Evolutionary conservation across 2,329 filamentous ascomycete species (phyloP).

Genomic region (Metarhizium guizhouense): DNA sequence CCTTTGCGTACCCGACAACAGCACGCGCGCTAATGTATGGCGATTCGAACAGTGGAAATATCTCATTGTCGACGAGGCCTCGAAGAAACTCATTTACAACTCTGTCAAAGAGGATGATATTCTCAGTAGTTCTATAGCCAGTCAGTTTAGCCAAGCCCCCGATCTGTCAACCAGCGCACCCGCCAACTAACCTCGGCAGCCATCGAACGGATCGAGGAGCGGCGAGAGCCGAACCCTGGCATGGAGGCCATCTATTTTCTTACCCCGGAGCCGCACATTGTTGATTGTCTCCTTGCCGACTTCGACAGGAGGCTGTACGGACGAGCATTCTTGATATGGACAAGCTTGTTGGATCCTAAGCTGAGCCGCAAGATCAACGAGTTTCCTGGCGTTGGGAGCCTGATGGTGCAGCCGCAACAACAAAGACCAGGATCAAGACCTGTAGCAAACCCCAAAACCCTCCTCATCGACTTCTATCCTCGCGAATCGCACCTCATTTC

Average conservation of each 20-base stretch:
- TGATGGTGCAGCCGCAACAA: constrained; percentile 36
- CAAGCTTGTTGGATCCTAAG: constrained; percentile 58
- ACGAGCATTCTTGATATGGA: constrained; percentile 79
- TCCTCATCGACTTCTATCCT: constrained; percentile 84
- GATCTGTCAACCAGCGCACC: constrained; percentile 4
- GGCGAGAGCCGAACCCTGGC: constrained; percentile 69
- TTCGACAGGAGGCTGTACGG: constrained; percentile 78
- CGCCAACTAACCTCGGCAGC: constrained; percentile 43
- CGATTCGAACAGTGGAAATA: constrained; percentile 74
- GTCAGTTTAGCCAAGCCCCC: constrained; percentile 41
- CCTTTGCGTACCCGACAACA: not conserved
- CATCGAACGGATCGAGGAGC: constrained; percentile 88
- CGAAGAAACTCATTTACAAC: constrained; percentile 81
- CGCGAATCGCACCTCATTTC: constrained; percentile 86
- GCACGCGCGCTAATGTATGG: not conserved
- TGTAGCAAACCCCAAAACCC: constrained; percentile 61
- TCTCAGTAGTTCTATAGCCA: constrained; percentile 91
- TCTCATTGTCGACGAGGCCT: constrained; percentile 76
- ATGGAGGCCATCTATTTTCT: constrained; percentile 96
- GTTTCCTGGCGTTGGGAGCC: constrained; percentile 57
- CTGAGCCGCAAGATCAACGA: constrained; percentile 67
- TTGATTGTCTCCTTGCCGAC: constrained; percentile 90
- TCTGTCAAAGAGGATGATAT: constrained; percentile 93
- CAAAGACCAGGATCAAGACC: not conserved
- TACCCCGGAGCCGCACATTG: constrained; percentile 75